phyloP scores from a whole-genome alignment of 1,284 basidiomycete species.

The Rhodotorula sp. region DNA sequence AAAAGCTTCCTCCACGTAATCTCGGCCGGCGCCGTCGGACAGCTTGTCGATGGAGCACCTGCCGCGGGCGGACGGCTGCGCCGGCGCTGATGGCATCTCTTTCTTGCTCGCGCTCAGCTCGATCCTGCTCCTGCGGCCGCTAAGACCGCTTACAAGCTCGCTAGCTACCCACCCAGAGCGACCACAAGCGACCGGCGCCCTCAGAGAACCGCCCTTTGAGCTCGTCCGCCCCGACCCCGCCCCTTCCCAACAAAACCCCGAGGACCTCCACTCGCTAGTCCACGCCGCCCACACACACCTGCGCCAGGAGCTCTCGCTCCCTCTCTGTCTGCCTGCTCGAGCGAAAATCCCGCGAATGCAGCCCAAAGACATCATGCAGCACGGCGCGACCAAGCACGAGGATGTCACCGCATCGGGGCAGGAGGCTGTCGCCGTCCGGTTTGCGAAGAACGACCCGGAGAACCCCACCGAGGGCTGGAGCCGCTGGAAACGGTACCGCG shows the following conservation, averaged over 20 bases:
- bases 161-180: no score
- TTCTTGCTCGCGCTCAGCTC: background rate
- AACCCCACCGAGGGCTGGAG: slow-evolving; percentile 11
- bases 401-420: background rate
- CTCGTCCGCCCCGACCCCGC: background rate
- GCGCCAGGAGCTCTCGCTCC: background rate
- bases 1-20: no score
- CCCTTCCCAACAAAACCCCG: background rate
- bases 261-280: background rate
- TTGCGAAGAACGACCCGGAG: slow-evolving; percentile 20
- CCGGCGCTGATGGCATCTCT: no score
- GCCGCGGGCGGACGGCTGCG: no score
- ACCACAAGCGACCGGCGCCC: background rate
- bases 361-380: slow-evolving; percentile 4
- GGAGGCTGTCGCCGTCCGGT: slow-evolving; percentile 10
- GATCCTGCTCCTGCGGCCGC: background rate
- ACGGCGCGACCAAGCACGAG: slow-evolving; percentile 12
- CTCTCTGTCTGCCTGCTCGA: background rate
- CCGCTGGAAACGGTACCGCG: slow-evolving; percentile 7
- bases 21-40: no score
- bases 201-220: background rate
- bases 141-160: no score
- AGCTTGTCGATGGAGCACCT: no score
- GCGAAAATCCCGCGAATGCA: background rate
- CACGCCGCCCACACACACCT: background rate